phyloP scores from a whole-genome alignment of 1,139 yeast genomes.

The Candida labiduridarum region DNA sequence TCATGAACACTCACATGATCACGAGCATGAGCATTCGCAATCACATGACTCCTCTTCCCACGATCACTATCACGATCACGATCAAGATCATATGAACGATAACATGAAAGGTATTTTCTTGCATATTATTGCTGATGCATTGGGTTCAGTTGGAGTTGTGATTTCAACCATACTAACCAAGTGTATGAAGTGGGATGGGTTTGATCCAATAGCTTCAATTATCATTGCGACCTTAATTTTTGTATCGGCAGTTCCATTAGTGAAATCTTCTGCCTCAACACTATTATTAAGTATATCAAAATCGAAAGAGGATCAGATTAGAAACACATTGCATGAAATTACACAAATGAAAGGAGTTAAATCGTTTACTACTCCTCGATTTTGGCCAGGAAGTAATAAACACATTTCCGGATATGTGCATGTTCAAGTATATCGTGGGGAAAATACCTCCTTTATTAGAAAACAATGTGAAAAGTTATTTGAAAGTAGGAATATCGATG shows the following conservation, averaged over 20 bases:
- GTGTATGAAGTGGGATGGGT: conserved; percentile 60
- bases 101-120: conserved; percentile 94
- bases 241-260: conserved; percentile 78
- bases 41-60: background rate
- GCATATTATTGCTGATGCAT: conserved; percentile 91
- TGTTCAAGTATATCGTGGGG: conserved; percentile 68
- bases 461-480: conserved; percentile 59
- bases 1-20: conserved; percentile 19
- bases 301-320: conserved; percentile 57
- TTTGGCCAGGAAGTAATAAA: conserved; percentile 71
- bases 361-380: conserved; percentile 84
- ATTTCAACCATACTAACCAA: conserved; percentile 74
- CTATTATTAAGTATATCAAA: conserved; percentile 64
- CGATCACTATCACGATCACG: conserved; percentile 19
- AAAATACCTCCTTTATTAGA: conserved; percentile 62
- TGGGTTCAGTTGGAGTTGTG: conserved; percentile 96
- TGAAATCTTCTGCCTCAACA: conserved; percentile 77
- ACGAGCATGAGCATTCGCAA: conserved; percentile 22
- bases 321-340: conserved; percentile 68
- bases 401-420: conserved; percentile 62
- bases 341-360: conserved; percentile 75
- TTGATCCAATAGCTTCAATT: conserved; percentile 91
- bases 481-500: conserved; percentile 38
- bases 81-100: conserved; percentile 55
- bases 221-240: conserved; percentile 82